Conservation (phyloP, 345 rosid genomes). For the Rhizophora mangle region DNA sequence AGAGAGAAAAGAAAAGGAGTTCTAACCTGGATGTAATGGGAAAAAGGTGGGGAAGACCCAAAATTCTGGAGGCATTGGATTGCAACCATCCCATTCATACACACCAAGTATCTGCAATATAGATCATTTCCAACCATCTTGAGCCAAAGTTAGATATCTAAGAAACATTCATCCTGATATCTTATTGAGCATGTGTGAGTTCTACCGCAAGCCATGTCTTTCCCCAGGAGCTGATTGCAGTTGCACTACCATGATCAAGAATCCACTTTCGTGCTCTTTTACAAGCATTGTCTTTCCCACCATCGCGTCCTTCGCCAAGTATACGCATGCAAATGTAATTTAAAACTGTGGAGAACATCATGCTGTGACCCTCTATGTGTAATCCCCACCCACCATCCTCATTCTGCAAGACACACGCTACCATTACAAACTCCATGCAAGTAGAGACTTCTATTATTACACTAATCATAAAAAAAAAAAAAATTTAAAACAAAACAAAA, state of each 20-base stretch:
- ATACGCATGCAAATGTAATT: conserved; percentile 26
- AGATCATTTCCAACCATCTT: too few relatives aligned
- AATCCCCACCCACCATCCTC: conserved; percentile 32
- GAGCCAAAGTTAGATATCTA: too few relatives aligned
- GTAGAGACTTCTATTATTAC: too few relatives aligned
- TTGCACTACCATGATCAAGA: conserved; percentile 20
- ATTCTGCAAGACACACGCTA: neutral
- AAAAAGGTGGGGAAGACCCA: conserved; percentile 16
- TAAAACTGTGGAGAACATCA: conserved; percentile 26
- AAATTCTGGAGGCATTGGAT: conserved; percentile 28
- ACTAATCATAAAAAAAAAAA: too few relatives aligned
- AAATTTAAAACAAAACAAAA: too few relatives aligned
- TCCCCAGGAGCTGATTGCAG: conserved; percentile 27
- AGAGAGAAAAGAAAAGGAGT: too few relatives aligned
- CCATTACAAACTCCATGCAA: too few relatives aligned
- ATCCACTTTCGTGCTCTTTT: conserved; percentile 25
- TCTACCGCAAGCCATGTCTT: conserved; percentile 32
- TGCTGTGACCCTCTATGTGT: conserved; percentile 27
- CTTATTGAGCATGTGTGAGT: too few relatives aligned
- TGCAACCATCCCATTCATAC: conserved; percentile 21
- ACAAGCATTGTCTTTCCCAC: conserved; percentile 18
- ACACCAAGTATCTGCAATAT: conserved; percentile 17
- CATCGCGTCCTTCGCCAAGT: conserved; percentile 17
- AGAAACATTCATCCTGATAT: too few relatives aligned
- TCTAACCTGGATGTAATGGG: conserved; percentile 16